Evolutionary conservation across 2,329 filamentous ascomycete species (phyloP).

Genomic region (Calonectria ilicicola): DNA sequence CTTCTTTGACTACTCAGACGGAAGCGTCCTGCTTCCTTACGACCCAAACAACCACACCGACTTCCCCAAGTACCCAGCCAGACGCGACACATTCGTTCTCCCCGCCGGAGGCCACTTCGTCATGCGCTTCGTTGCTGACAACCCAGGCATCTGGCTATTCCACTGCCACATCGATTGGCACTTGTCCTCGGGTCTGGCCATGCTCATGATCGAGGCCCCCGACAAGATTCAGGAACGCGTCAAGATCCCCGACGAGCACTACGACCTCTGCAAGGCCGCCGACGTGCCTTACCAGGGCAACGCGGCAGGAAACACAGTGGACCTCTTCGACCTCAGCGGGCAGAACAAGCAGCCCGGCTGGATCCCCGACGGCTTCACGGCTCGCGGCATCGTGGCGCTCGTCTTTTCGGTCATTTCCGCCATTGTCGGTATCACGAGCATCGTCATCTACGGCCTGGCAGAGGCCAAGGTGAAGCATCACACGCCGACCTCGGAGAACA

Average conservation of each 20-base stretch:
- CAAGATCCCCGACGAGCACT: conserved; percentile 70
- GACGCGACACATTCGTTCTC: conserved; percentile 76
- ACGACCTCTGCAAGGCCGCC: conserved; percentile 67
- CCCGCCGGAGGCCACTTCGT: conserved; percentile 76
- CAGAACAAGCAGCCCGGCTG: conserved; percentile 65
- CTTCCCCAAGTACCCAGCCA: conserved; percentile 70
- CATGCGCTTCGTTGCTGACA: conserved; percentile 74
- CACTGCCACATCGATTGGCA: conserved; percentile 89
- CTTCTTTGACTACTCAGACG: conserved; percentile 64
- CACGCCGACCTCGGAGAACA: conserved; percentile 19
- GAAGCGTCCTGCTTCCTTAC: conserved; percentile 61
- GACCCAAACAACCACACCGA: conserved; percentile 48
- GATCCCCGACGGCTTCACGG: conserved; percentile 74
- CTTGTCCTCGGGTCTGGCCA: conserved; percentile 72
- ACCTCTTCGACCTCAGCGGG: conserved; percentile 73
- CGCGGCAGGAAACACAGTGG: conserved; percentile 76
- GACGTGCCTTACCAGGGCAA: conserved; percentile 72
- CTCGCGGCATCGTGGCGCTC: conserved; percentile 79
- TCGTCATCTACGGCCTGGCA: conserved; percentile 28
- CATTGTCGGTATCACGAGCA: conserved; percentile 64
- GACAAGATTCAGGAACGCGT: conserved; percentile 70
- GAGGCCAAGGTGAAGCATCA: conserved; percentile 16
- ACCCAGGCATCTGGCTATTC: conserved; percentile 78
- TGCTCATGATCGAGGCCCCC: conserved; percentile 74
- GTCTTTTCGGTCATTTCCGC: conserved; percentile 79